phyloP scores from a whole-genome alignment of 2,329 filamentous ascomycete species.

The Fusarium agapanthi region DNA sequence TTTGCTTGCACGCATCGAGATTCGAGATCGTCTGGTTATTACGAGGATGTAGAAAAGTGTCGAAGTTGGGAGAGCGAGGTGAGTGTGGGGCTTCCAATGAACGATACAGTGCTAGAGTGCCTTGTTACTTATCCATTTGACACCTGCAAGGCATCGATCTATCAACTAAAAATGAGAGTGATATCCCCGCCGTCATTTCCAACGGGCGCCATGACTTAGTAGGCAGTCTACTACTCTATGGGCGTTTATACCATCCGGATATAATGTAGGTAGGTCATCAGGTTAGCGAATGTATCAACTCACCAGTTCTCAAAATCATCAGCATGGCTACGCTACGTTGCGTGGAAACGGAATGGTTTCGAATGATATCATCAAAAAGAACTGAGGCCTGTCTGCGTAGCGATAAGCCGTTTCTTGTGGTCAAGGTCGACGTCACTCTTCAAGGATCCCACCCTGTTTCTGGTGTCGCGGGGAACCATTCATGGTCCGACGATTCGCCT shows the following conservation, averaged over 20 bases:
- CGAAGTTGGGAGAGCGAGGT: background rate
- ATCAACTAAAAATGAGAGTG: background rate
- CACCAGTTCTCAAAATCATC: background rate
- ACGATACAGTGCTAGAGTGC: background rate
- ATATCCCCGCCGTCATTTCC: background rate
- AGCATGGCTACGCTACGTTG: background rate
- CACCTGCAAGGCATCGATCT: background rate
- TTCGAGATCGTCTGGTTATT: background rate
- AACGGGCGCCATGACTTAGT: background rate
- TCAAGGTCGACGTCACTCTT: slow-evolving; percentile 38
- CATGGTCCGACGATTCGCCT: slow-evolving; percentile 35
- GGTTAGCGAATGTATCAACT: background rate
- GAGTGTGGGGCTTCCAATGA: background rate
- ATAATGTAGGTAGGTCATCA: background rate
- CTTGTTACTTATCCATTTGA: background rate
- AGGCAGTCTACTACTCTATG: background rate
- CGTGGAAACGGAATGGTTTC: background rate
- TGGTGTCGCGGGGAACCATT: slow-evolving; percentile 29
- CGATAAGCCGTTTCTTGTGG: background rate
- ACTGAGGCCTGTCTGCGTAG: slow-evolving; percentile 7
- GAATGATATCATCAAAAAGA: background rate
- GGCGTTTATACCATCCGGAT: background rate
- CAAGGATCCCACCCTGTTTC: slow-evolving; percentile 40
- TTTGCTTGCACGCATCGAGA: background rate
- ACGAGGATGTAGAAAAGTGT: background rate